Base-by-base conservation (phyloP, 495 filamentous ascomycete genomes). In the Annulohypoxylon maeteangense region DNA sequence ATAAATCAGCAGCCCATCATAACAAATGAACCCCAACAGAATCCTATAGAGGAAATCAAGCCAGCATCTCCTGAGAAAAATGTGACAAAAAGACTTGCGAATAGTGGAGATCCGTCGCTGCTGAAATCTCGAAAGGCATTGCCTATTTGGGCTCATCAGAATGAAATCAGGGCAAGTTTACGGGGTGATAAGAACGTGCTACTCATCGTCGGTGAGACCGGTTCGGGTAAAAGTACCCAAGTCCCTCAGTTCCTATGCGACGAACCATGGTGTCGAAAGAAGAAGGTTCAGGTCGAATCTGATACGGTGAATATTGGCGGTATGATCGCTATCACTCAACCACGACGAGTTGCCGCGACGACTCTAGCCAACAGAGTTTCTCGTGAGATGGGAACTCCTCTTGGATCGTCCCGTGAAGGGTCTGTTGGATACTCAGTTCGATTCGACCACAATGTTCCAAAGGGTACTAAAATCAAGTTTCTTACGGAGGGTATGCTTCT, bases 401-500 rank as follows among this genome's bases (percentile, higher is more conserved):
- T 98, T 6, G 93, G 92, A 10, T 83, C 87, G 68, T 57, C 73
- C 4, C 63, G 68, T n/a, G 70, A 75, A 20, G 75, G 75, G 14
- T 62, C 70, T 18, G 96, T 99, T 14, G 96, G 96, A 18, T 99
- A 98, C 74, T 91, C 91, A 8, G 95, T 99, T 23, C 89, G 96
- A 44, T 98, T 98, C 77, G 95, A 99, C 74, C 92, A 91, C 20
- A 88, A 87, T 0, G 86, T 89, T 10, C 92, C 93, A 7, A 85
- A 83, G 48, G 86, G 83, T 6, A 92, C 93, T 1, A 86, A 84
- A 65, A 90, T 99, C 77, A 98, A 98, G 76, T 99, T 92, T 74
- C 81, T 99, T 68, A 99, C 96, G 0, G 96, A 99, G 78, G 96
- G 96, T 59, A 98, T 97, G 92, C 83, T 99, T 48, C 83, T 99